These are phyloP conservation scores for Boletus insuetus DNA, from an alignment of 768 basidiomycete species.

Conservation along the genomic window DNA sequence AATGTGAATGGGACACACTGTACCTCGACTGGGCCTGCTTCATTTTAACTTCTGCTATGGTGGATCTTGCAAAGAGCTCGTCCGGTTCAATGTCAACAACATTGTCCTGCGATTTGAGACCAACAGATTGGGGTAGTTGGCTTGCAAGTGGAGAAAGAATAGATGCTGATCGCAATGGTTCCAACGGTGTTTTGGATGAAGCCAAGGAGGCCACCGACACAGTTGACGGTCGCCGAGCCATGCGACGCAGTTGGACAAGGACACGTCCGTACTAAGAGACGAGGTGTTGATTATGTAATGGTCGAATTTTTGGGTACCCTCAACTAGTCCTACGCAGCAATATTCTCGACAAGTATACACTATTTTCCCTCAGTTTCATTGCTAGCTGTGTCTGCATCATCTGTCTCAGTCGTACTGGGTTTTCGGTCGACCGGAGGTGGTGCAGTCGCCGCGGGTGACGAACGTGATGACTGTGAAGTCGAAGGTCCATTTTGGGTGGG, in stretches of 20 bases:
- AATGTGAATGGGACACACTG: constrained; percentile 8
- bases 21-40: constrained; percentile 71
- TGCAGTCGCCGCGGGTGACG: constrained; percentile 29
- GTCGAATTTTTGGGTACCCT: not conserved
- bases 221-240: constrained; percentile 41
- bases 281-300: constrained; percentile 22
- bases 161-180: constrained; percentile 4
- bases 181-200: constrained; percentile 17
- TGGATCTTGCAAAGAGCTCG: constrained; percentile 67
- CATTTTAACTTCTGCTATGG: constrained; percentile 67
- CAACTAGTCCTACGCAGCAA: constrained; percentile 5
- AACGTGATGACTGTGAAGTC: constrained; percentile 26
- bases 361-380: constrained; percentile 24
- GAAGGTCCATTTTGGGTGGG: constrained; percentile 31
- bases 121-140: constrained; percentile 9
- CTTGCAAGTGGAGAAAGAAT: constrained; percentile 3
- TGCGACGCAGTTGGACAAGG: constrained; percentile 13
- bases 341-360: constrained; percentile 10
- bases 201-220: constrained; percentile 30
- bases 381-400: constrained; percentile 14
- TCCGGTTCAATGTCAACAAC: constrained; percentile 53
- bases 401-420: constrained; percentile 20
- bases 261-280: too few species aligned
- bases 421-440: constrained; percentile 34
- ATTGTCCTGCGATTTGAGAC: constrained; percentile 19